Evolutionary conservation across 352 stramenopile genomes (phyloP).

Genomic region (Globisporangium solare): DNA sequence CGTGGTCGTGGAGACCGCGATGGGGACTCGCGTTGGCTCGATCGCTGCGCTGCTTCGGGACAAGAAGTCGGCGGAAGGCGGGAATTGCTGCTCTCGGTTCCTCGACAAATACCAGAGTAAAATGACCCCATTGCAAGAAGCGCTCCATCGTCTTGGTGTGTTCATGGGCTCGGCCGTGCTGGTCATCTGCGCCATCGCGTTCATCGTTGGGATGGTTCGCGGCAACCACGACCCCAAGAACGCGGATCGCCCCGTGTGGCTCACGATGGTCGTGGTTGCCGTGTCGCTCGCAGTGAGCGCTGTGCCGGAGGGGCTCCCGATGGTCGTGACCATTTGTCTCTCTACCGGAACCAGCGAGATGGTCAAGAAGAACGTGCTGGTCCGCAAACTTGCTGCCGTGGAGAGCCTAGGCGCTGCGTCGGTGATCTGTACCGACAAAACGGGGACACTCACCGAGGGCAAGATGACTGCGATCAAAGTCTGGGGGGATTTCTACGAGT

Average conservation of each 20-base stretch:
- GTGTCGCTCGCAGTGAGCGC: slow-evolving; percentile 85
- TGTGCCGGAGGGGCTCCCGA: slow-evolving; percentile 73
- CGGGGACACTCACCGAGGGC: slow-evolving; percentile 90
- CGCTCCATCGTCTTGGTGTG: slow-evolving; percentile 93
- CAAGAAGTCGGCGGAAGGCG: slow-evolving; percentile 20
- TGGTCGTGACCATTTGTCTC: slow-evolving; percentile 81
- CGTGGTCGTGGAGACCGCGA: slow-evolving; percentile 69
- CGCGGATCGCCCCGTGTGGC: slow-evolving; percentile 69
- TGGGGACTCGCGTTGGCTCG: slow-evolving; percentile 65
- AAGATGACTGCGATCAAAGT: slow-evolving; percentile 82
- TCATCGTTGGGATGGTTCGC: slow-evolving; percentile 82
- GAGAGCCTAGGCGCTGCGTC: slow-evolving; percentile 87
- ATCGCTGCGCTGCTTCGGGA: slow-evolving; percentile 65
- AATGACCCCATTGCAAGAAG: slow-evolving; percentile 87
- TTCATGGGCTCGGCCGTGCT: slow-evolving; percentile 85
- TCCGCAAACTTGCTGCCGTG: slow-evolving; percentile 83
- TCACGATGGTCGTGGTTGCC: slow-evolving; percentile 94
- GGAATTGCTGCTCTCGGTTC: slow-evolving; percentile 21
- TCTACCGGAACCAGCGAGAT: slow-evolving; percentile 68
- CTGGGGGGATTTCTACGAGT: slow-evolving; percentile 67
- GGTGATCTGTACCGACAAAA: slow-evolving; percentile 94
- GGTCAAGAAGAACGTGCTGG: slow-evolving; percentile 73
- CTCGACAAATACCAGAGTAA: slow-evolving; percentile 48
- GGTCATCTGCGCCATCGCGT: slow-evolving; percentile 81
- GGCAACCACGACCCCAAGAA: slow-evolving; percentile 48